A percentile compares a stretch with the other conserved stretches of the same genome.
Evolutionary conservation across 805 yeast species (phyloP).

Genomic region (Schwanniomyces vanrijiae): DNA sequence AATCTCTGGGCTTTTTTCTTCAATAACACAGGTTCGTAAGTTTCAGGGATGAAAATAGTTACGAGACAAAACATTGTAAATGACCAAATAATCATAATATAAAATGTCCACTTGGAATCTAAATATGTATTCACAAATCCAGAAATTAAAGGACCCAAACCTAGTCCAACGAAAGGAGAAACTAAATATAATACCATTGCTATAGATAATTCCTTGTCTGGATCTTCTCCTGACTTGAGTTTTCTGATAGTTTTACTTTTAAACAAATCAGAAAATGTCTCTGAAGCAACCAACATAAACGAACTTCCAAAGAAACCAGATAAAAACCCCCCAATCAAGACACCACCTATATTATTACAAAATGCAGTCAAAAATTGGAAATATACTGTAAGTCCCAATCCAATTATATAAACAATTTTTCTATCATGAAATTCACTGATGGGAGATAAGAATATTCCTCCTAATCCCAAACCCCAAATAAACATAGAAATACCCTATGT

Average conservation of each 20-base stretch:
- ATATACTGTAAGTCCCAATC: constrained; percentile 8
- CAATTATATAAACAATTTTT: constrained; percentile 43
- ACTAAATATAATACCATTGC: constrained; percentile 24
- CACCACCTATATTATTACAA: constrained; percentile 10
- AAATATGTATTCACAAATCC: constrained; percentile 21
- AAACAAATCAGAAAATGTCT: constrained; percentile 74
- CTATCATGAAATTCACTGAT: constrained; percentile 67
- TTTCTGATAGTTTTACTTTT: constrained; percentile 6
- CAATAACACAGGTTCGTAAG: constrained; percentile 65
- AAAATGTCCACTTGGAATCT: constrained; percentile 26
- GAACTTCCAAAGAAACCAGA: constrained; percentile 79
- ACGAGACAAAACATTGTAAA: constrained; percentile 16
- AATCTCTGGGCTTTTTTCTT: constrained; percentile 16
- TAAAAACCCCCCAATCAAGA: constrained; percentile 66
- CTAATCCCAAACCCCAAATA: constrained; percentile 27
- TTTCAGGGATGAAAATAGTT: constrained; percentile 54
- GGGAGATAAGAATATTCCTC: constrained; percentile 47
- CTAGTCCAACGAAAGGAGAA: constrained; percentile 31
- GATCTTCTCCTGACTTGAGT: constrained; percentile 18
- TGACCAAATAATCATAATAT: constrained; percentile 23
- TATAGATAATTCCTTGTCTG: constrained; percentile 19
- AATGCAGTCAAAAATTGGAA: constrained; percentile 27
- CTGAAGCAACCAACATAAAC: constrained; percentile 81
- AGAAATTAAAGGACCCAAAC: constrained; percentile 25
- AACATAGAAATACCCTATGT: constrained; percentile 27